Base-by-base conservation (phyloP, 345 rosid species). In the Acer campestre region DNA sequence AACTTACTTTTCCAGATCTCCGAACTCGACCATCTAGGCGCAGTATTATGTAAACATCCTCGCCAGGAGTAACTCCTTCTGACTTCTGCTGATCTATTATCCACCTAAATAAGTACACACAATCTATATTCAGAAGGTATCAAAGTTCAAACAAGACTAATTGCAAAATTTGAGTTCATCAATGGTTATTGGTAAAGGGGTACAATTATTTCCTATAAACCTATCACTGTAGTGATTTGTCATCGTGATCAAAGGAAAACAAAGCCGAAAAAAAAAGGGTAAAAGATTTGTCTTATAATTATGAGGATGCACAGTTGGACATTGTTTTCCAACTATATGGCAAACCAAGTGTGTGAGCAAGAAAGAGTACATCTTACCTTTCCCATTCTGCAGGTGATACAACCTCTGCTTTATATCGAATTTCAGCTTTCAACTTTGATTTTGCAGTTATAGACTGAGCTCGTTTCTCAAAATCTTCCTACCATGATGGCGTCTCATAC, bases 21-120 rank as follows among this genome's bases (percentile, higher is more conserved):
- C 98, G 92, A 74, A 96, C 94, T 71, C 97, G 95, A 81, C 99
- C 98, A 91, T 96, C 99, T 58, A 96, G 87, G 53, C 95, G 95
- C 81, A 94, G 75, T 81, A 92, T 88, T 67, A 96, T 85, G 88
- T 94, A 96, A 69, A 91, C 98, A 63, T 96, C 95, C 84, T 90
- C 95, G 0, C 97, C 97, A 0, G 97, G 97, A 53, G 79, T 80
- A 62, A 94, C 98, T 82, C 97, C 97, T 88, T 91, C 97, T 25
- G 97, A 90, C 81, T 85, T 83, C 68, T 96, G 98, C 83, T 92
- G 98, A 73, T 92, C 99, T 78, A 83, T 86, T 83, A 94, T 90
- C 99, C 97, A 91, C 88, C 99, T 96, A 81, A 82, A 81, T 46
- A 64, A 73, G 71, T 77, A 63, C 48, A 44, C 22, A 27, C 38